Percentiles rank a stretch among this genome's conserved stretches.
Evolutionary conservation across 2,329 filamentous ascomycete genomes (phyloP).

Genomic region (Immersiporthe knoxdaviesiana): DNA sequence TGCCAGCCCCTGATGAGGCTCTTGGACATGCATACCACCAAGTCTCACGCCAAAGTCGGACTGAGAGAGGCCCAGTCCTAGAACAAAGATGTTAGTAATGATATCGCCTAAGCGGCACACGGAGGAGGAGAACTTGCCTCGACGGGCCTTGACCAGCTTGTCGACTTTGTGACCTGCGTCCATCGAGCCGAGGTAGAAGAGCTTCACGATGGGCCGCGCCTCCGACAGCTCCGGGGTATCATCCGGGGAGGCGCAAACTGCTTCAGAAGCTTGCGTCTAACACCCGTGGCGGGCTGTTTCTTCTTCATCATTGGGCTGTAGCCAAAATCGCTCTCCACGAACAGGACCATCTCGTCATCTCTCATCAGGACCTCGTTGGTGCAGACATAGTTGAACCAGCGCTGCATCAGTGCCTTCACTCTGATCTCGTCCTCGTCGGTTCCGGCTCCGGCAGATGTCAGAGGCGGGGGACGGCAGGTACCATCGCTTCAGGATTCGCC

Average conservation of each 20-base stretch:
- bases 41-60: conserved; percentile 93
- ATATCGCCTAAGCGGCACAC: neutral
- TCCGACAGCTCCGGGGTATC: conserved; percentile 94
- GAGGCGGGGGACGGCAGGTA: conserved; percentile 94
- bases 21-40: conserved; percentile 82
- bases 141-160: conserved; percentile 85
- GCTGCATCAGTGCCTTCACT: conserved; percentile 86
- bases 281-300: conserved; percentile 95
- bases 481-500: conserved; percentile 93
- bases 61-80: conserved; percentile 88
- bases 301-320: conserved; percentile 95
- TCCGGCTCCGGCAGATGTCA: conserved; percentile 90
- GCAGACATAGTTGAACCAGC: conserved; percentile 95
- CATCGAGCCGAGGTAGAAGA: conserved; percentile 95
- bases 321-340: conserved; percentile 98
- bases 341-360: conserved; percentile 96
- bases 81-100: conserved; percentile 38
- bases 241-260: conserved; percentile 98
- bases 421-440: conserved; percentile 94
- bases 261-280: conserved; percentile 93
- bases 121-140: conserved; percentile 62
- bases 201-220: conserved; percentile 87
- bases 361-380: conserved; percentile 89
- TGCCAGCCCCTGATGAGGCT: conserved; percentile 83
- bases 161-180: conserved; percentile 97